These are phyloP conservation scores for Ogataea nitratoaversa DNA, from an alignment of 805 yeast genomes.

Conservation along the genomic window DNA sequence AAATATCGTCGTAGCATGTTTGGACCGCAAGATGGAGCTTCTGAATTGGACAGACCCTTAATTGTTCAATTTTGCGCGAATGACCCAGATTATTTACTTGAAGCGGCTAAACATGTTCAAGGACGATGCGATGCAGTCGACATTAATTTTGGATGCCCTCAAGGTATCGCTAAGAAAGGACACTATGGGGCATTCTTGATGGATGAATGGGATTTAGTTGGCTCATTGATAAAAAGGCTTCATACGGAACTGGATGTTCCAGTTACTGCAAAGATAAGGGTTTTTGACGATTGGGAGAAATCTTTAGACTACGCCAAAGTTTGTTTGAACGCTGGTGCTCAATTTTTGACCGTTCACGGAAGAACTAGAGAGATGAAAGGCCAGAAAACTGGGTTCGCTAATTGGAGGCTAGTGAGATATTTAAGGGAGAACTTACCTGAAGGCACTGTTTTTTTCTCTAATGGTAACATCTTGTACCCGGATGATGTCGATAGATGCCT, in stretches of 20 bases:
- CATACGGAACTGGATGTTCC: slow-evolving; percentile 77
- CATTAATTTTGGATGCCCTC: slow-evolving; percentile 95
- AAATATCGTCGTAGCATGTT: slow-evolving; percentile 77
- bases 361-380: slow-evolving; percentile 98
- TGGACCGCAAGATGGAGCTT: slow-evolving; percentile 69
- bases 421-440: slow-evolving; percentile 71
- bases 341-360: slow-evolving; percentile 91
- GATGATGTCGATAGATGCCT: slow-evolving; percentile 74
- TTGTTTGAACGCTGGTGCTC: slow-evolving; percentile 93
- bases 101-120: slow-evolving; percentile 78
- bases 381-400: slow-evolving; percentile 91
- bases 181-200: slow-evolving; percentile 91
- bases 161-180: slow-evolving; percentile 93
- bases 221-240: slow-evolving; percentile 63
- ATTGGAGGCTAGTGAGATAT: slow-evolving; percentile 77
- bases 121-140: slow-evolving; percentile 94
- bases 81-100: slow-evolving; percentile 76
- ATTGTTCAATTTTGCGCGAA: slow-evolving; percentile 96
- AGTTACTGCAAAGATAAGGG: slow-evolving; percentile 92
- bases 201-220: slow-evolving; percentile 93
- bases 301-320: slow-evolving; percentile 81
- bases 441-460: slow-evolving; percentile 86
- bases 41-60: slow-evolving; percentile 70
- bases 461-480: slow-evolving; percentile 91
- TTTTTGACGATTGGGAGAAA: slow-evolving; percentile 80